A percentile compares a stretch with the other conserved stretches of the same genome.
phyloP scores from a whole-genome alignment of 108 stramenopile genomes.

The Discostella stelligeroides region DNA sequence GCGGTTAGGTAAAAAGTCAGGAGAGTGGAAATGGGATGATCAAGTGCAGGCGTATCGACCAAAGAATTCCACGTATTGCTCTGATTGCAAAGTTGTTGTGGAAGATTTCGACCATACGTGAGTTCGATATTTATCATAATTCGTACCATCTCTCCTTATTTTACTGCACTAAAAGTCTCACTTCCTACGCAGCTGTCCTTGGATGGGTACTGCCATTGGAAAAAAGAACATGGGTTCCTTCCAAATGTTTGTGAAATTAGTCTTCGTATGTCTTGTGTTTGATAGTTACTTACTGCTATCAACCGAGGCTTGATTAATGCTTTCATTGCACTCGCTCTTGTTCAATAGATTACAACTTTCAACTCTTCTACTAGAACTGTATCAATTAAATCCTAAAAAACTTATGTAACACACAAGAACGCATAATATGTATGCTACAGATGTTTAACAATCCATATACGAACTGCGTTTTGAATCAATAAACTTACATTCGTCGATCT shows the following conservation, averaged over 20 bases:
- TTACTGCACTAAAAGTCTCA: too few relatives aligned
- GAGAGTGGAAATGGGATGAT: slow-evolving; percentile 61
- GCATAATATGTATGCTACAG: too few relatives aligned
- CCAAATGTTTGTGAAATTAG: slow-evolving; percentile 62
- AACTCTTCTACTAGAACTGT: too few relatives aligned
- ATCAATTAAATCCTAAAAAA: too few relatives aligned
- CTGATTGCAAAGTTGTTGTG: slow-evolving; percentile 84
- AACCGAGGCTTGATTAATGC: too few relatives aligned
- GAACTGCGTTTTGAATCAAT: too few relatives aligned
- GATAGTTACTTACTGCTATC: slow-evolving; percentile 11
- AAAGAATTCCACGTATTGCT: slow-evolving; percentile 75
- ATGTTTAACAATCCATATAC: too few relatives aligned
- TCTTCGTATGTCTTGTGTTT: slow-evolving; percentile 5
- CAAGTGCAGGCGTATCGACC: slow-evolving; percentile 84
- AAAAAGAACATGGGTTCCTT: slow-evolving; percentile 78
- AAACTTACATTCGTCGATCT: too few relatives aligned
- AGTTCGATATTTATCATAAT: slow-evolving; percentile 12
- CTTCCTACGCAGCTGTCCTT: slow-evolving; percentile 52
- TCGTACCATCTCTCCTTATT: background rate
- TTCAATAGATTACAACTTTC: too few relatives aligned
- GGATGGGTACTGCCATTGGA: slow-evolving; percentile 87
- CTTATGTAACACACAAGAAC: too few relatives aligned
- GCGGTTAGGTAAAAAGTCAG: slow-evolving; percentile 23
- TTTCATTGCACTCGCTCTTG: too few relatives aligned
- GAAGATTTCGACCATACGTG: slow-evolving; percentile 92